A percentile compares a stretch with the other conserved stretches of the same genome.
Conservation (phyloP, 2,329 filamentous ascomycete species). For the Pestalotiopsis sp. region DNA sequence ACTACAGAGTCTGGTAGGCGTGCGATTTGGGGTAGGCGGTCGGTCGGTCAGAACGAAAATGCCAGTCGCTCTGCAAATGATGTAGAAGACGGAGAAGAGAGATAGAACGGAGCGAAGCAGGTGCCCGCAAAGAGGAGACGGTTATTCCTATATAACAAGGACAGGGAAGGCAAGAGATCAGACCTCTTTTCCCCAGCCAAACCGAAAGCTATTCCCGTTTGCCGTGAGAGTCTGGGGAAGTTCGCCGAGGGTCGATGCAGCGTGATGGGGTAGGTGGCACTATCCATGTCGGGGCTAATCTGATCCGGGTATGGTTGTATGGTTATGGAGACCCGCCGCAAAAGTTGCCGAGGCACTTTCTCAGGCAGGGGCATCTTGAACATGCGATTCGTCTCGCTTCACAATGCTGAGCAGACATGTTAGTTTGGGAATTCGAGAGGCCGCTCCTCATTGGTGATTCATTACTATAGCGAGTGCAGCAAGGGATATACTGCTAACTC, state of each 20-base stretch:
- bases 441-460: not conserved
- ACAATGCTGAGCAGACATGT: not conserved
- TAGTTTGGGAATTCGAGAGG: not conserved
- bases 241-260: constrained; percentile 4
- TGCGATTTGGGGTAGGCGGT: not conserved
- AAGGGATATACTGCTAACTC: not conserved
- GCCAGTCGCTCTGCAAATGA: not conserved
- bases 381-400: constrained; percentile 3
- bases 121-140: not conserved
- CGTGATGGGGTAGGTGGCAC: constrained; percentile 8
- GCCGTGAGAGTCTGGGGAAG: constrained; percentile 14
- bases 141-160: not conserved
- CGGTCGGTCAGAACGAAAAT: not conserved
- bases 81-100: not conserved
- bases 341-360: constrained; percentile 14
- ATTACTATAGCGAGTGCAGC: not conserved
- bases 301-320: not conserved
- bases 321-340: not conserved
- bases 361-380: not conserved
- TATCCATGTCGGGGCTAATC: not conserved
- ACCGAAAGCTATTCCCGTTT: not conserved
- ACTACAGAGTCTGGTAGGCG: not conserved
- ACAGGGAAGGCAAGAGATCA: not conserved
- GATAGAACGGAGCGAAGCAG: not conserved
- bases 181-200: not conserved